Conservation (phyloP, 495 filamentous ascomycete genomes). For the Lepraria neglecta region DNA sequence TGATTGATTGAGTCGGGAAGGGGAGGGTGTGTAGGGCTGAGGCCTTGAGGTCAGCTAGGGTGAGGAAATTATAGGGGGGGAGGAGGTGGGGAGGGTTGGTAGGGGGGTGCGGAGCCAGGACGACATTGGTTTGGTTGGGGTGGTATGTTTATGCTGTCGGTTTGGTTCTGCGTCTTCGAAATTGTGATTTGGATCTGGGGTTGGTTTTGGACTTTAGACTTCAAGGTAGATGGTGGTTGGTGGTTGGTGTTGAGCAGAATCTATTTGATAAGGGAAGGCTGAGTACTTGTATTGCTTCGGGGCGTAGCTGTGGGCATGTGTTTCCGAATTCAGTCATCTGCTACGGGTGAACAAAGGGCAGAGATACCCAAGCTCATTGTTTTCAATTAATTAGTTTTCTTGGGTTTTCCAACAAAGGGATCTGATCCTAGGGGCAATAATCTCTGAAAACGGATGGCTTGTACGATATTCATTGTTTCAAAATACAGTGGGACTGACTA, state of each 20-base stretch:
- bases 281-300: not conserved
- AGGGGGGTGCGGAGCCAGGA: not conserved
- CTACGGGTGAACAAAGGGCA: not conserved
- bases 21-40: not conserved
- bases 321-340: not conserved
- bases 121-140: too few relatives aligned
- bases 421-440: too few relatives aligned
- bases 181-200: too few relatives aligned
- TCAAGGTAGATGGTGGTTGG: not conserved
- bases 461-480: too few relatives aligned
- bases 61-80: too few relatives aligned
- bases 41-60: too few relatives aligned
- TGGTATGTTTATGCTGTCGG: too few relatives aligned
- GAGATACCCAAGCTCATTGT: not conserved
- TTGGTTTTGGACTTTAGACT: not conserved
- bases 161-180: too few relatives aligned
- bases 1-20: not conserved
- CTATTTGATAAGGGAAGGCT: not conserved
- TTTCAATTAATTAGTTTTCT: not conserved
- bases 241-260: not conserved
- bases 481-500: not conserved
- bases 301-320: too few relatives aligned
- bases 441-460: too few relatives aligned
- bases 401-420: too few relatives aligned
- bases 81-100: not conserved